phyloP scores from a whole-genome alignment of 768 basidiomycete species.

The Leccinum rimulosum region DNA sequence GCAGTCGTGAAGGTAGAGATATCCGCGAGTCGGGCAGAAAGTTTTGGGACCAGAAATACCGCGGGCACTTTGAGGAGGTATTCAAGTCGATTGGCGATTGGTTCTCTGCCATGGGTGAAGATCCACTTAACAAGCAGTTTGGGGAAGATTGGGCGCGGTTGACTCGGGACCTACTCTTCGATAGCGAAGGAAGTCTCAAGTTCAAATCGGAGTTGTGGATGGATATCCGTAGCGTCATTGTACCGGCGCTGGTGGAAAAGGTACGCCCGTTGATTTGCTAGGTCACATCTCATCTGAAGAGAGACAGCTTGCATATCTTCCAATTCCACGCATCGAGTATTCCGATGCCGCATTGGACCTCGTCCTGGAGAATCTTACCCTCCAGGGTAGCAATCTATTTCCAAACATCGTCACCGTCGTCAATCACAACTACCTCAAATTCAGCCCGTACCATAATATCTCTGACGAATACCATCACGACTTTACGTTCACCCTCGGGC shows the following conservation, averaged over 20 bases:
- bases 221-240: constrained; percentile 79
- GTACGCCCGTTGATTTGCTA: constrained; percentile 36
- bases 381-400: constrained; percentile 86
- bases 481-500: constrained; percentile 71
- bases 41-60: constrained; percentile 78
- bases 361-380: constrained; percentile 89
- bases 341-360: constrained; percentile 83
- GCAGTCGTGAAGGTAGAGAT: constrained; percentile 57
- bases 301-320: constrained; percentile 67
- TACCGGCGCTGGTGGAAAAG: constrained; percentile 75
- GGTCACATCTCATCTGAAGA: not conserved
- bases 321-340: constrained; percentile 94
- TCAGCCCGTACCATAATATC: constrained; percentile 67
- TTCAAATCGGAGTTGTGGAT: constrained; percentile 91
- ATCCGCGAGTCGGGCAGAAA: constrained; percentile 68
- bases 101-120: constrained; percentile 83
- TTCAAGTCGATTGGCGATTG: constrained; percentile 71
- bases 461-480: constrained; percentile 65
- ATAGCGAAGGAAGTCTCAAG: constrained; percentile 71
- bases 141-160: constrained; percentile 82
- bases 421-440: constrained; percentile 78
- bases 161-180: constrained; percentile 80
- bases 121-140: constrained; percentile 77
- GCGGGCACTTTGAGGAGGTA: constrained; percentile 75
- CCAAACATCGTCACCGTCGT: constrained; percentile 75